These are phyloP conservation scores for Nemania sp. DNA, from an alignment of 2,329 filamentous ascomycete species.

Conservation along the genomic window DNA sequence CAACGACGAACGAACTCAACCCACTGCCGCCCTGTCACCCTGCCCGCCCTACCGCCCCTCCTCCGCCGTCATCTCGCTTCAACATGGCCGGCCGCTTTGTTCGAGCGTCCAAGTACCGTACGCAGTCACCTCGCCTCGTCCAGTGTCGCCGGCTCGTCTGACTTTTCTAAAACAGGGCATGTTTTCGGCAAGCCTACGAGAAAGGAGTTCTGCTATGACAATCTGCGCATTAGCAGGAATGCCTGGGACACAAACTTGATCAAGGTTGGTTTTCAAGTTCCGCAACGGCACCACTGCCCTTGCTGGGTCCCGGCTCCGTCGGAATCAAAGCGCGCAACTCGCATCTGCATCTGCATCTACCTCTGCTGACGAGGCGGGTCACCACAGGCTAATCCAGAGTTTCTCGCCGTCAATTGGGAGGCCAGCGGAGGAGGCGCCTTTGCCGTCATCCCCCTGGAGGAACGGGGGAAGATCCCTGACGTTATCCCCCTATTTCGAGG, in stretches of 20 bases:
- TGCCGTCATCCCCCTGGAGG: constrained; percentile 88
- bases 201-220: constrained; percentile 99
- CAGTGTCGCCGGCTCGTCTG: constrained; percentile 34
- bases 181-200: constrained; percentile 95
- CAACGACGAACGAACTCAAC: constrained; percentile 1
- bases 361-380: constrained; percentile 28
- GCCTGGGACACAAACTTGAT: constrained; percentile 99
- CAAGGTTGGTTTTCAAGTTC: constrained; percentile 65
- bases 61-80: constrained; percentile 13
- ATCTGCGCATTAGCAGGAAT: constrained; percentile 95
- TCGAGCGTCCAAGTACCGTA: constrained; percentile 71
- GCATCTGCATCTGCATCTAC: constrained; percentile 5
- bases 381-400: constrained; percentile 86
- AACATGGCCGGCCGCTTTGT: constrained; percentile 68
- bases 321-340: constrained; percentile 12
- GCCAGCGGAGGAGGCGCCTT: constrained; percentile 94
- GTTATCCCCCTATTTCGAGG: constrained; percentile 93
- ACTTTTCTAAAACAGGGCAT: constrained; percentile 68
- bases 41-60: background rate
- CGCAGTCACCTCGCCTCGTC: constrained; percentile 39
- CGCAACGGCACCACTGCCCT: background rate
- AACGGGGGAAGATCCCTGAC: constrained; percentile 89
- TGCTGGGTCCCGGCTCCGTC: background rate
- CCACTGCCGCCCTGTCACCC: constrained; percentile 12
- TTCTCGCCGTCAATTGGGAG: constrained; percentile 98